Evolutionary conservation across 2,329 filamentous ascomycete genomes (phyloP), one percentile per base, ranked within the genome.

Genomic region (Periconia macrospinosa): DNA sequence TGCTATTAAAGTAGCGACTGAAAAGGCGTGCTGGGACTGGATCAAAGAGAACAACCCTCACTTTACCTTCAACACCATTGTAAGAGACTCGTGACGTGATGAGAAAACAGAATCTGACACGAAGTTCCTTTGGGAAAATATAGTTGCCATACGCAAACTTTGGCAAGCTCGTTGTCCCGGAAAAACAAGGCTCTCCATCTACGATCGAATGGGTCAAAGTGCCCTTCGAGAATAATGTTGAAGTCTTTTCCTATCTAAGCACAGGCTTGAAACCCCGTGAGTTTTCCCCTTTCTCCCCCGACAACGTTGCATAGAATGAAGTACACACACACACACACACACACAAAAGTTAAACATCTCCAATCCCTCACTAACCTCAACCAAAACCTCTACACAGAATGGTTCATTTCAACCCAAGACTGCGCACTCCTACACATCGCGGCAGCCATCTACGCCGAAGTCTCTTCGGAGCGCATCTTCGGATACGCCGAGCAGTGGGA

Each of bases 391-490:
- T 30, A 33, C 15, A 30, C 54, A 63, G 61, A 69, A 50, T 69
- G 56, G 50, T 70, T 57, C 47, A 60, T 69, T 19, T 61, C 63
- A 14, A 55, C 58, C 0, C 45, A 52, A 10, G 70, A 72, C 50
- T 53, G 52, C 37, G 83, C 81, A 0, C 70, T 78, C 0, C 65
- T 86, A 0, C 83, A 86, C 41, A 72, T 85, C 2, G 78, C 80
- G 2, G 83, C 79, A 0, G 68, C 81, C 8, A 70, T 83, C 0
- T 70, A 82, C 19, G 70, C 74, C 0, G 70, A 74, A 0, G 75
- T 84, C 0, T 55, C 68, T 1, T 74, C 75, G 0, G 78, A 86
- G 60, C 77, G 84, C 1, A 64, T 87, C 9, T 83, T 85, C 60
- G 83, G 72, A 1, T 83, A 81, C 49, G 81, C 79, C 0, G 69